Percentiles rank a stretch among this genome's conserved stretches.
These are phyloP conservation scores for Lasiosphaeria hispida DNA, from an alignment of 495 filamentous ascomycete genomes.

Conservation along the genomic window DNA sequence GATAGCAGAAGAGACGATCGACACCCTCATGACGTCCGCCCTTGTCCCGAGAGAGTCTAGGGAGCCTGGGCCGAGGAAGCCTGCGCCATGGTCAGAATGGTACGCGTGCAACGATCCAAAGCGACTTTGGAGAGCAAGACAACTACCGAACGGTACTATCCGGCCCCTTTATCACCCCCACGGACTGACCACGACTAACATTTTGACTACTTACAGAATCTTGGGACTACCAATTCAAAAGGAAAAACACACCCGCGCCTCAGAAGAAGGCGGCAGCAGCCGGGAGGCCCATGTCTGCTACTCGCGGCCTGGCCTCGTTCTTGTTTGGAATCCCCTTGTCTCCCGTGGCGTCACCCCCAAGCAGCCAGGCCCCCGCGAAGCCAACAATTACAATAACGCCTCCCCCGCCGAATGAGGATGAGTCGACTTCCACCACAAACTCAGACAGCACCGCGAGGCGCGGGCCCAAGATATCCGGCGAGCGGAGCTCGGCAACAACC, in stretches of 20 bases:
- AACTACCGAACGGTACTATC: background rate
- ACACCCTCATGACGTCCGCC: background rate
- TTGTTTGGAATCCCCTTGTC: constrained; percentile 7
- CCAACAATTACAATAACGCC: background rate
- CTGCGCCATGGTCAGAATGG: constrained; percentile 12
- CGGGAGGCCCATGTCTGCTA: no score
- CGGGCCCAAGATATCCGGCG: background rate
- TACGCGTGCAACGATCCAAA: constrained; percentile 1
- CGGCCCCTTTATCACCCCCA: background rate
- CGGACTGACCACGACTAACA: background rate
- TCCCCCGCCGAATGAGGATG: background rate
- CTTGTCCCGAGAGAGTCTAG: background rate
- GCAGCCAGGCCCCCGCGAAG: background rate
- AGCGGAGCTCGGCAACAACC: constrained; percentile 5
- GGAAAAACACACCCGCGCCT: no score
- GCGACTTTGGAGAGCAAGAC: constrained; percentile 5
- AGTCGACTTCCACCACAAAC: background rate
- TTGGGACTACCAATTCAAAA: constrained; percentile 4
- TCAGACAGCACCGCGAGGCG: background rate
- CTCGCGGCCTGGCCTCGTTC: constrained; percentile 10
- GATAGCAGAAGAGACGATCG: background rate
- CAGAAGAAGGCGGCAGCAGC: no score
- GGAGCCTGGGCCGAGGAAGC: background rate
- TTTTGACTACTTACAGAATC: background rate
- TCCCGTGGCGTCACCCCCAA: background rate